Conservation (phyloP, 176 grass and related monocot species). For the Hordeum vulgare region MorexV3_pseudomolecules_assembly NC_058524.1:101306456-101306955, state of each 20-base stretch:
- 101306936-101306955: constrained; percentile 9
- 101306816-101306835: not conserved
- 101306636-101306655: not conserved
- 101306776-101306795: not conserved
- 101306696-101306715: not conserved
- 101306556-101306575: constrained; percentile 62
- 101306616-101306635: not conserved
- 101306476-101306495: not conserved
- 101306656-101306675: not conserved
- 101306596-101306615: not conserved
- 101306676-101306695: not conserved
- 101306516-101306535: not conserved
- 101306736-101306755: not conserved
- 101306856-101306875: not conserved
- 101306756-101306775: not conserved
- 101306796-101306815: not conserved
- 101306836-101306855: not conserved
- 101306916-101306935: not conserved
- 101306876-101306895: not conserved
- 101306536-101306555: constrained; percentile 51
- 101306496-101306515: not conserved
- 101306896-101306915: not conserved
- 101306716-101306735: not conserved
- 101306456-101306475: not conserved
- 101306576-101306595: constrained; percentile 17